Percentiles rank a stretch among this genome's conserved stretches.
Conservation (phyloP, 2,329 filamentous ascomycete genomes). For the Zymoseptoria ardabiliae region DNA sequence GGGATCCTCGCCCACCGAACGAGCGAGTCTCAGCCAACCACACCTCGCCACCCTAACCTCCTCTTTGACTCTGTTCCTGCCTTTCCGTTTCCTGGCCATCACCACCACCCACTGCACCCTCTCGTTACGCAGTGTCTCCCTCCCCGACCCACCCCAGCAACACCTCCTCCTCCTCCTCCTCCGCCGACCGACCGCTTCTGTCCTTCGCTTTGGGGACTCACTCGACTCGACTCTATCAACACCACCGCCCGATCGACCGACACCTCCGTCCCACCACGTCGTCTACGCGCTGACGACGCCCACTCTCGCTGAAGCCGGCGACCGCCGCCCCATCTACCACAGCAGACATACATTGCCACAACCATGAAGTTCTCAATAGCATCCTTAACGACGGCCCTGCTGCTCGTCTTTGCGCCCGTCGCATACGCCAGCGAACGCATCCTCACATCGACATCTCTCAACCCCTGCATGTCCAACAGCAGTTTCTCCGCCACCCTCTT, state of each 20-base stretch:
- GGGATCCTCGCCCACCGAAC: background rate
- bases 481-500: constrained; percentile 83
- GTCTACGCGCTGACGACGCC: constrained; percentile 11
- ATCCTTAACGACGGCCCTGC: constrained; percentile 23
- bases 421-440: constrained; percentile 51
- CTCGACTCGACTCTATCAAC: background rate
- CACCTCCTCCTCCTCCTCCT: background rate
- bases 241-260: background rate
- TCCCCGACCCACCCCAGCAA: background rate
- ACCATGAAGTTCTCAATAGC: constrained; percentile 23
- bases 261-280: background rate
- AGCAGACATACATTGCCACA: constrained; percentile 7
- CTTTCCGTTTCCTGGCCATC: background rate
- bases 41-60: background rate
- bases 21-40: background rate
- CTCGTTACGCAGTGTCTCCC: background rate
- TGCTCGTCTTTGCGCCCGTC: constrained; percentile 39
- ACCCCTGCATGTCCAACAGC: constrained; percentile 75
- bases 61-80: background rate
- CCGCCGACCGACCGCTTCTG: background rate
- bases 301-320: constrained; percentile 12
- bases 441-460: constrained; percentile 76
- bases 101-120: background rate
- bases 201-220: background rate
- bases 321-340: constrained; percentile 1